Base-by-base conservation (phyloP, 352 stramenopile species). In the Blastocystis sp. region DNA sequence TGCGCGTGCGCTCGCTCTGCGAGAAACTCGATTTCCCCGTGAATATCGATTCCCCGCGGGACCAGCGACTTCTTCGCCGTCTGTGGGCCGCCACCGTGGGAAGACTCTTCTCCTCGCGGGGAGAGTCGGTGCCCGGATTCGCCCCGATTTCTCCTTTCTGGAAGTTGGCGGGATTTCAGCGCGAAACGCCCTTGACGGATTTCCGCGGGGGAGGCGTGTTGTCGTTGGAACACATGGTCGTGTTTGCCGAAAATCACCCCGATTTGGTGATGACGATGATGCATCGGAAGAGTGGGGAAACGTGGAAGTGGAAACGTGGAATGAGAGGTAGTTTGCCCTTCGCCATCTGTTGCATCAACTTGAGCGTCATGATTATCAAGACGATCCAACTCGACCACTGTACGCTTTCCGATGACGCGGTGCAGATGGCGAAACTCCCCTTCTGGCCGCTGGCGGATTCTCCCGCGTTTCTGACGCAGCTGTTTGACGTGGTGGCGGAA, bases 151-250 rank as follows among this genome's bases (percentile, higher is more conserved):
- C 75, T 4, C 75, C 75, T 1, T 76, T 61, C 18, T 85, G 75
- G 75, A 72, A 76, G 40, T 16, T 76, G 18, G 27, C 75, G 9
- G 75, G 75, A 34, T 85, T 85, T 51, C 75, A 85, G 36, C 57
- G 75, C 29, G 75, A 85, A 63, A 85, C 75, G 3, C 75, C 75
- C 14, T 48, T 72, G 3, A 85, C 75, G 11, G 75, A 85, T n/a
- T 85, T 85, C 75, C 51, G 75, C 36, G 75, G 75, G 21, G 75
- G 75, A 3, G 75, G 75, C 4, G 27, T 85, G 21, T 40, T 76
- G 29, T 72, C 75, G 34, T 48, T 85, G 11, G 38, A 59, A 16
- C 57, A 85, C 14, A n/a, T 85, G 18, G 54, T 64, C 4, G 36
- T 38, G 14, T 85, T 85, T 40, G 56, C 51, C 7, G 27, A 40